Base-by-base conservation (phyloP, 2,329 filamentous ascomycete genomes). In the Colletotrichum lini region DNA sequence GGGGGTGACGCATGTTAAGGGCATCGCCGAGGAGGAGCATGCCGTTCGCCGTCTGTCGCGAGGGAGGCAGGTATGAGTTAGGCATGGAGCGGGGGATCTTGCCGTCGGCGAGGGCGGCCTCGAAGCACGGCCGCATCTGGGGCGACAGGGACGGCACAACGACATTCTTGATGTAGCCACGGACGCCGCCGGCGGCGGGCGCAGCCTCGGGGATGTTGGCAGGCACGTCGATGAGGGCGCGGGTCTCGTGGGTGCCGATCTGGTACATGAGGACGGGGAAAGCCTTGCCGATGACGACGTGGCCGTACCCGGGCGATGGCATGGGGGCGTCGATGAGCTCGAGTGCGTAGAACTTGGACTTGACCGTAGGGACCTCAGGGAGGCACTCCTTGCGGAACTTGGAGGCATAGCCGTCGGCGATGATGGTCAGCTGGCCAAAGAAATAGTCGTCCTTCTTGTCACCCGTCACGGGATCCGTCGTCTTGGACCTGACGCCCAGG, bases 1-100 rank as follows among this genome's bases (percentile, higher is more conserved):
- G 88, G 2, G 96, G 96, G 83, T 99, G 96, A n/a, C 96, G 93
- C 96, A 99, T 99, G 85, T 99, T 99, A 88, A 97, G 92, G 16
- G 96, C 96, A 80, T 99, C 96, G 70, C 96, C 96, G 10, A 98
- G 88, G 45, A 99, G 85, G 59, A 98, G 87, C 72, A 98, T 88
- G 78, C 93, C 93, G 56, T 82, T 82, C 56, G 62, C 59, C 4
- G 77, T 77, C 72, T 93, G 93, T 54, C 82, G 83, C 0, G 90
- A 88, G 0, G 96, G 90, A 6, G 96, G 95, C 2, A 99, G 89
- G 87, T 93, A 99, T 72, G 93, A 96, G 83, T 98, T 99, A 63
- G 96, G 96, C 96, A 99, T 99, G 76, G 91, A 94, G 73, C 83
- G 82, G 18, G 94, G 92, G 72, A 98, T 89, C 75, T 91, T 91